phyloP scores from a whole-genome alignment of 2,329 filamentous ascomycete genomes.

The Trichoderma gracile region DNA sequence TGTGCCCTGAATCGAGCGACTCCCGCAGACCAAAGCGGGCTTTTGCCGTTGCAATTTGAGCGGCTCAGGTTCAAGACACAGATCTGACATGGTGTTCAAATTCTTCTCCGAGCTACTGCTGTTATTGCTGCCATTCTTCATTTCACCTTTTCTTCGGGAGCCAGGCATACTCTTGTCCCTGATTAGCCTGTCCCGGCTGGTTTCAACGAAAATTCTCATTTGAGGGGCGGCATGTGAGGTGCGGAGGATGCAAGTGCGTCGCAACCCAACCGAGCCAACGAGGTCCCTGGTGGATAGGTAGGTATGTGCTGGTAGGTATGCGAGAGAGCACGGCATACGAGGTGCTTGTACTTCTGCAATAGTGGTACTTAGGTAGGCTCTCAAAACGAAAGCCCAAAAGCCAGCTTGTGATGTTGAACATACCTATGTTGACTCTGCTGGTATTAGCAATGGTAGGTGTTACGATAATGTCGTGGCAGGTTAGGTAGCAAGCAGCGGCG shows the following conservation, averaged over 20 bases:
- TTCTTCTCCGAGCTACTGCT: background rate
- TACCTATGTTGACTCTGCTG: too few relatives aligned
- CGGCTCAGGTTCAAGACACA: background rate
- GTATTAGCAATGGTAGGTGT: too few relatives aligned
- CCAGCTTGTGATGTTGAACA: too few relatives aligned
- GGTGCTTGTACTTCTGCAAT: too few relatives aligned
- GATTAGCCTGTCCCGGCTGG: background rate
- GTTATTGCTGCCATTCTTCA: background rate
- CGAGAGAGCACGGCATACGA: slow-evolving; percentile 7
- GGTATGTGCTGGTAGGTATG: background rate
- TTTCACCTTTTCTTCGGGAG: background rate
- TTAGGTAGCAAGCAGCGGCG: too few relatives aligned
- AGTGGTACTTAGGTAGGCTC: background rate
- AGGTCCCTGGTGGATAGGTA: background rate
- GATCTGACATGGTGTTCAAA: background rate
- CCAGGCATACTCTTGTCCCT: background rate
- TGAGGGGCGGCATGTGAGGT: slow-evolving; percentile 12
- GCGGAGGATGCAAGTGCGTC: slow-evolving; percentile 18
- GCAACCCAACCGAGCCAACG: background rate
- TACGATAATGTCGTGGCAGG: too few relatives aligned
- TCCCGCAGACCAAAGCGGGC: background rate
- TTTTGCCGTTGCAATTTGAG: background rate
- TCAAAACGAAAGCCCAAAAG: too few relatives aligned
- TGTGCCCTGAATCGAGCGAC: background rate
- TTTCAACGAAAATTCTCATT: slow-evolving; percentile 18